Base-by-base conservation (phyloP, 1,284 basidiomycete genomes). In the Ganoderma sinense region DNA sequence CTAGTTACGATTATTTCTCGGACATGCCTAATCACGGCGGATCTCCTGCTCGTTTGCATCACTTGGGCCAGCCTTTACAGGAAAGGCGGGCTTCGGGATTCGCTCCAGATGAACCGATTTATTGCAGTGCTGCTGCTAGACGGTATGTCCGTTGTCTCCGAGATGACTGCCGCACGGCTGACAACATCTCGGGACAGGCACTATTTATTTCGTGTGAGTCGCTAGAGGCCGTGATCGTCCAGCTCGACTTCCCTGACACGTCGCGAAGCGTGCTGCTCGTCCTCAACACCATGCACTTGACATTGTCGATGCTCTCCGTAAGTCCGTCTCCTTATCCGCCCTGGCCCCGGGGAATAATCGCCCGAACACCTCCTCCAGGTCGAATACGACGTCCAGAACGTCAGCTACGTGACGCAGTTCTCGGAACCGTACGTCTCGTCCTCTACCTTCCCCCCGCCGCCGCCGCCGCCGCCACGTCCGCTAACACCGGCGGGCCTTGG, bases 1-100 rank as follows among this genome's bases (percentile, higher is more conserved):
- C 36, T n/a, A 66, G 65, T 66, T 14, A 66, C 65, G 26, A 66
- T 66, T 8, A 60, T 60, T 8, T 67, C 66, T 18, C 60, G 66
- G 18, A 55, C 66, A 40, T 62, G 66, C 29, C 39, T 67, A 7
- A 67, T 67, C 40, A 18, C 66, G n/a, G 60, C 66, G 14, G 66
- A 67, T 41, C 18, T 62, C 60, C 40, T 67, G 8, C 60, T 67
- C 39, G 33, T 67, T 29, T 62, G 61, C 53, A 36, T 67, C 16
- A 67, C 66, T 51, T 67, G 66, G 66, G 62, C 55, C 20, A 55
- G 45, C 51, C 61, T 67, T n/a, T 67, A 67, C 51, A 48, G 45
- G 16, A 36, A 36, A 10, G 26, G 33, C 36, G 66, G 39, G 1
- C 60, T 40, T 48, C 33, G 60, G n/a, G 61, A 62, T 26, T 60